Base-by-base conservation (phyloP, 1,284 basidiomycete genomes). In the Leucoagaricus sp. region DNA sequence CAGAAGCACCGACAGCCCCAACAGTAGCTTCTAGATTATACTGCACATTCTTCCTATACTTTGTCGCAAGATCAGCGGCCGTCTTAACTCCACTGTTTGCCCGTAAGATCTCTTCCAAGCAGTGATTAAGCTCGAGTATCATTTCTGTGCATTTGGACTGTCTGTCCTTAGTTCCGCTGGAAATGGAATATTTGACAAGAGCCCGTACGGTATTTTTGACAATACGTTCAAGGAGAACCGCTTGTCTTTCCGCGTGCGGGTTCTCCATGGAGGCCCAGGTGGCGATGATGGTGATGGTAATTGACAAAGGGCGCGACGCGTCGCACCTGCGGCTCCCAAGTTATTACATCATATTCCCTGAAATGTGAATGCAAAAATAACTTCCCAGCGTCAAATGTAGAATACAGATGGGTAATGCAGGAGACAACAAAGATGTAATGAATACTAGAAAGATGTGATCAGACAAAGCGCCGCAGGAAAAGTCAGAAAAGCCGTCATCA, bases 161-260 rank as follows among this genome's bases (percentile, higher is more conserved):
- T 17, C 21, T 6, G 29, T 31, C 25, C 52, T n/a, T 41, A 19
- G 23, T 6, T 3, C 34, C 19, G 9, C 17, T 10, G 13, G 31
- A n/a, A 34, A 6, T 33, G 2, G 29, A 42, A 42, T 23, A 21
- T 5, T n/a, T 7, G 40, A 12, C 36, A 17, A 15, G 40, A 55
- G 52, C 53, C 73, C 88, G 65, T 61, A 94, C 93, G 9, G 91
- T 85, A 64, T 94, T 96, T 73, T 94, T 95, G 38, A 94, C 79
- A 62, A 97, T 96, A 26, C 94, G 83, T 65, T 95, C 93, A 2
- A 96, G 80, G 31, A 96, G 81, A 36, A 94, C 85, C 31, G 91
- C 92, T 69, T 97, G 94, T 59, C 92, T 81, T 71, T 95, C 93
- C 60, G 94, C 92, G 67, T 96, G 92, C 25, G 91, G 93, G 69